A percentile compares a stretch with the other conserved stretches of the same genome.
phyloP scores from a whole-genome alignment of 805 yeast species.

The Candida berthetii region DNA sequence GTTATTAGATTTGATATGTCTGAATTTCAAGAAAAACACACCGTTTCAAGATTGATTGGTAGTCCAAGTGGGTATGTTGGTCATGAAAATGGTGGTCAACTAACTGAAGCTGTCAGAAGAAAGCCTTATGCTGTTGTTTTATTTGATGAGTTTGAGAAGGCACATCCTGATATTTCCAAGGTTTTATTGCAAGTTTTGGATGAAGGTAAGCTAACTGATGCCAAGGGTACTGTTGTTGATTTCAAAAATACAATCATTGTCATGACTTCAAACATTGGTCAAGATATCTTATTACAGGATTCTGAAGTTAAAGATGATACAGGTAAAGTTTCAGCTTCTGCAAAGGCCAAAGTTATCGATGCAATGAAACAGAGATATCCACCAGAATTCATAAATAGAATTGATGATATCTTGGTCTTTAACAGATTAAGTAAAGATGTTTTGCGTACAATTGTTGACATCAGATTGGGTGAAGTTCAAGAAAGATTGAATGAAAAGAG shows the following conservation, averaged over 20 bases:
- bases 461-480: slow-evolving; percentile 76
- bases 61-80: slow-evolving; percentile 99
- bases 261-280: slow-evolving; percentile 96
- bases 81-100: slow-evolving; percentile 88
- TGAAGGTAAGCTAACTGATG: slow-evolving; percentile 91
- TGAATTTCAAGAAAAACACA: slow-evolving; percentile 93
- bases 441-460: slow-evolving; percentile 74
- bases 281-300: slow-evolving; percentile 74
- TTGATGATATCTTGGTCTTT: slow-evolving; percentile 91
- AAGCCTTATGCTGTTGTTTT: slow-evolving; percentile 91
- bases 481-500: slow-evolving; percentile 75
- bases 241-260: slow-evolving; percentile 93
- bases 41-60: slow-evolving; percentile 87
- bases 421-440: slow-evolving; percentile 80
- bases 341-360: slow-evolving; percentile 57
- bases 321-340: slow-evolving; percentile 48
- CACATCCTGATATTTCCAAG: slow-evolving; percentile 93
- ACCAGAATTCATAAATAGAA: slow-evolving; percentile 92
- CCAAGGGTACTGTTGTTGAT: slow-evolving; percentile 91
- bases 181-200: slow-evolving; percentile 86
- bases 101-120: slow-evolving; percentile 93
- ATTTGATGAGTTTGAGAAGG: slow-evolving; percentile 96
- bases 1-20: slow-evolving; percentile 96
- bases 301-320: slow-evolving; percentile 40
- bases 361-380: slow-evolving; percentile 71